A percentile compares a stretch with the other conserved stretches of the same genome.
Evolutionary conservation across 768 basidiomycete species (phyloP).

Genomic region (Austroboletus festivus): DNA sequence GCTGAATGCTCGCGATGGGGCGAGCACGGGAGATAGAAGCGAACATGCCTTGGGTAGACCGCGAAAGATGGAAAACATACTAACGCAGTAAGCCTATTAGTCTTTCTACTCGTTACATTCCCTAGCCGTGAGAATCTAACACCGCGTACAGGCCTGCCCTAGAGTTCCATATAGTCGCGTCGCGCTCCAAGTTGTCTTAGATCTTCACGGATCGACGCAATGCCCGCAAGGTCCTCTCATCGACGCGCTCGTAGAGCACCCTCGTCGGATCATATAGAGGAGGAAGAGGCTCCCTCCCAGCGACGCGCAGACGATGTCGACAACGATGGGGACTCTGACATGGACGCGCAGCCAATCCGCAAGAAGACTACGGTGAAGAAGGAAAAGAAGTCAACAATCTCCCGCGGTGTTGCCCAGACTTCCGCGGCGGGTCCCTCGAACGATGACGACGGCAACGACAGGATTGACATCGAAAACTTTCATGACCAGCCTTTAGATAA

Average conservation of each 20-base stretch:
- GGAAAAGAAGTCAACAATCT: slow-evolving; percentile 31
- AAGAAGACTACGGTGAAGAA: slow-evolving; percentile 26
- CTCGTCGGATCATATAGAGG: slow-evolving; percentile 59
- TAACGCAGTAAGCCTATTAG: background rate
- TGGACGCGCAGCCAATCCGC: slow-evolving; percentile 39
- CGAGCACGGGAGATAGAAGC: background rate
- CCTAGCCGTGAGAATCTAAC: slow-evolving; percentile 4
- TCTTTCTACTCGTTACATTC: background rate
- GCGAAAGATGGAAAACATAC: slow-evolving; percentile 30
- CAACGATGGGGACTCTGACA: slow-evolving; percentile 31
- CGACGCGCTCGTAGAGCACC: slow-evolving; percentile 42
- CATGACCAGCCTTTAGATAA: slow-evolving; percentile 62
- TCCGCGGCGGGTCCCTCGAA: slow-evolving; percentile 24
- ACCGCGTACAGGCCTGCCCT: slow-evolving; percentile 32
- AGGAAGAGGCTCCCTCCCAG: slow-evolving; percentile 44
- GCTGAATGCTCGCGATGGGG: slow-evolving; percentile 54
- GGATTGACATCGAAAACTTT: slow-evolving; percentile 62
- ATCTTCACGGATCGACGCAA: slow-evolving; percentile 9
- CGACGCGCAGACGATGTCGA: slow-evolving; percentile 42
- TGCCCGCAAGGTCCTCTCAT: slow-evolving; percentile 40
- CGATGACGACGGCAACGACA: slow-evolving; percentile 32
- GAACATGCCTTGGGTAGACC: slow-evolving; percentile 21
- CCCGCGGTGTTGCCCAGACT: slow-evolving; percentile 16
- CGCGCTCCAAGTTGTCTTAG: slow-evolving; percentile 6
- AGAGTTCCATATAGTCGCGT: slow-evolving; percentile 22